Conservation (phyloP, 1,284 basidiomycete genomes). For the Gastroboletus turbinatus region DNA sequence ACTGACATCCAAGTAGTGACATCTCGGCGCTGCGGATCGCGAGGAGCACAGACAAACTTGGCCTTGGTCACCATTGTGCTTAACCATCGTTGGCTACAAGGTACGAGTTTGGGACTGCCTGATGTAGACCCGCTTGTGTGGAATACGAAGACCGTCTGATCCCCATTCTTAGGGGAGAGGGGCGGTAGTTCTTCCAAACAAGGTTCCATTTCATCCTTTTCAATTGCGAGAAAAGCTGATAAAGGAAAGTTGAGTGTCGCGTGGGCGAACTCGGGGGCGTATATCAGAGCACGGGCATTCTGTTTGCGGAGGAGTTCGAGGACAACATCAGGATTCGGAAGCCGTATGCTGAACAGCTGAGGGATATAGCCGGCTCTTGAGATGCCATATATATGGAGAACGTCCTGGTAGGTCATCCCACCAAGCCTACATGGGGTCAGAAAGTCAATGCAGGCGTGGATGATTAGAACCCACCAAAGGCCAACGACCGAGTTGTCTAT, state of each 20-base stretch:
- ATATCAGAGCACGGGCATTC: slow-evolving; percentile 58
- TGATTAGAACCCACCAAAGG: slow-evolving; percentile 51
- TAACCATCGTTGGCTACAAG: slow-evolving; percentile 63
- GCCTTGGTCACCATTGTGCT: slow-evolving; percentile 56
- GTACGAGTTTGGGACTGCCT: slow-evolving; percentile 71
- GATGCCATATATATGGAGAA: slow-evolving; percentile 68
- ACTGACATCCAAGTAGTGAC: slow-evolving; percentile 67
- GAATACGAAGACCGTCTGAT: slow-evolving; percentile 62
- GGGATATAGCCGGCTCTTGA: slow-evolving; percentile 71
- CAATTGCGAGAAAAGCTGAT: slow-evolving; percentile 46
- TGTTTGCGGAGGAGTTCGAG: slow-evolving; percentile 61
- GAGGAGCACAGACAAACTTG: slow-evolving; percentile 48
- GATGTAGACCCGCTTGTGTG: slow-evolving; percentile 76
- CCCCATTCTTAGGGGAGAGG: slow-evolving; percentile 41
- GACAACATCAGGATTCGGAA: slow-evolving; percentile 66
- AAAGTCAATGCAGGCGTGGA: slow-evolving; percentile 2
- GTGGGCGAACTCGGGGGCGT: slow-evolving; percentile 48
- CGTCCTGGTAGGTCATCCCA: slow-evolving; percentile 65
- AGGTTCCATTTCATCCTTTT: slow-evolving; percentile 39
- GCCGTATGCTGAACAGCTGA: slow-evolving; percentile 68
- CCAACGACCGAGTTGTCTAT: slow-evolving; percentile 58
- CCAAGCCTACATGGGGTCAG: slow-evolving; percentile 49
- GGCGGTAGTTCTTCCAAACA: slow-evolving; percentile 44
- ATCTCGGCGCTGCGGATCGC: slow-evolving; percentile 52
- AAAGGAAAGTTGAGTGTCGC: slow-evolving; percentile 43